Percentiles rank a stretch among this genome's conserved stretches.
Conservation (phyloP, 2,329 filamentous ascomycete genomes). For the Venturia carpophila region DNA sequence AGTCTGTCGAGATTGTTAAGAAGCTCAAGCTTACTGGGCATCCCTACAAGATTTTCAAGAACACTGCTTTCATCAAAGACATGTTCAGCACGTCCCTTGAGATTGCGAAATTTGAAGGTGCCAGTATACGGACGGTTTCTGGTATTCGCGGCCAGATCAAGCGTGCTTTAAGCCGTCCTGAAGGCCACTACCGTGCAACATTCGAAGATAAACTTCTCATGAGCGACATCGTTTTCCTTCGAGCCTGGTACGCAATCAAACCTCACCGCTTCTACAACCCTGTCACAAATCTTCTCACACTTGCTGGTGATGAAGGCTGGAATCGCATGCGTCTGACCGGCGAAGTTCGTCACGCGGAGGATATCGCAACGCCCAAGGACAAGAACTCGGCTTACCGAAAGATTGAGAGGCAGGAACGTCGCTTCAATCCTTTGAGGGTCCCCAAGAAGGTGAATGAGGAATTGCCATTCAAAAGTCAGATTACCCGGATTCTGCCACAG, state of each 20-base stretch:
- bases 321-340: conserved; percentile 89
- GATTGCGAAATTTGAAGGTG: conserved; percentile 97
- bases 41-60: conserved; percentile 98
- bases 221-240: conserved; percentile 90
- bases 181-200: conserved; percentile 91
- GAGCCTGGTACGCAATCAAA: conserved; percentile 94
- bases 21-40: conserved; percentile 93
- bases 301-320: conserved; percentile 50
- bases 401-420: conserved; percentile 44
- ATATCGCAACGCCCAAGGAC: conserved; percentile 66
- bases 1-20: conserved; percentile 96
- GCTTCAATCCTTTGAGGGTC: conserved; percentile 58
- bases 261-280: conserved; percentile 96
- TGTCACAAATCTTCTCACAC: conserved; percentile 79
- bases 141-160: conserved; percentile 97
- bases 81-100: conserved; percentile 94
- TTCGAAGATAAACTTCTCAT: conserved; percentile 98
- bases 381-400: conserved; percentile 79
- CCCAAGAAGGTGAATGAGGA: conserved; percentile 71
- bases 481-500: conserved; percentile 71
- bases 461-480: conserved; percentile 88
- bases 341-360: conserved; percentile 71
- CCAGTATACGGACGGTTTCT: conserved; percentile 89
- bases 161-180: conserved; percentile 82
- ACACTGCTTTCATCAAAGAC: conserved; percentile 96